These are phyloP conservation scores for Phytophthora vignae DNA, from an alignment of 352 stramenopile species.

Conservation along the genomic window DNA sequence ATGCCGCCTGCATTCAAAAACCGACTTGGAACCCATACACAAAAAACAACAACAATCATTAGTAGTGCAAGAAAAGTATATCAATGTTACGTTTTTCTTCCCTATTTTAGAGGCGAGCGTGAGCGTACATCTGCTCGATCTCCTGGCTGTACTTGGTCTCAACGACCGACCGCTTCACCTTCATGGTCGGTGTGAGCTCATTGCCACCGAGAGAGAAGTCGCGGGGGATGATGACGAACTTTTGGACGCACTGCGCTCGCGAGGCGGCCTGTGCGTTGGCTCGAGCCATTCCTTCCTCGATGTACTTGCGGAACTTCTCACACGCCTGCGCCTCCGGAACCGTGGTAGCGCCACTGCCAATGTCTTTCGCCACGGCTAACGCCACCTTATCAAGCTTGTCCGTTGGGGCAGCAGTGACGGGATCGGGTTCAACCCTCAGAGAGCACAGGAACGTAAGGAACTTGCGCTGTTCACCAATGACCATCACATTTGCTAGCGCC, in stretches of 20 bases:
- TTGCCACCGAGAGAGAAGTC: slow-evolving; percentile 90
- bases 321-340: slow-evolving; percentile 80
- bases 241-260: slow-evolving; percentile 71
- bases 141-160: slow-evolving; percentile 87
- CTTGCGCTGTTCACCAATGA: slow-evolving; percentile 92
- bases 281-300: slow-evolving; percentile 72
- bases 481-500: slow-evolving; percentile 88
- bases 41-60: neutral
- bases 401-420: slow-evolving; percentile 57
- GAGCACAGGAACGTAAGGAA: slow-evolving; percentile 92
- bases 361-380: slow-evolving; percentile 66
- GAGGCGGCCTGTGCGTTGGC: slow-evolving; percentile 65
- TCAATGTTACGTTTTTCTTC: neutral
- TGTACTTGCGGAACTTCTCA: slow-evolving; percentile 77
- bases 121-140: slow-evolving; percentile 89
- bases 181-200: slow-evolving; percentile 95
- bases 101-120: slow-evolving; percentile 16
- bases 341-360: slow-evolving; percentile 74
- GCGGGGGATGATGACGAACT: slow-evolving; percentile 76
- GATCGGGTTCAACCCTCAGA: slow-evolving; percentile 73
- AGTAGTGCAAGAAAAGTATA: neutral
- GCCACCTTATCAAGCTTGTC: slow-evolving; percentile 78
- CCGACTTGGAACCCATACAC: slow-evolving; percentile 1
- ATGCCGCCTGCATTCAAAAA: slow-evolving; percentile 15
- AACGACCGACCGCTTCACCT: slow-evolving; percentile 92